Evolutionary conservation across 306 rosid genomes (phyloP), one percentile per base, ranked within the genome.

Genomic region (Myrica gale): DNA sequence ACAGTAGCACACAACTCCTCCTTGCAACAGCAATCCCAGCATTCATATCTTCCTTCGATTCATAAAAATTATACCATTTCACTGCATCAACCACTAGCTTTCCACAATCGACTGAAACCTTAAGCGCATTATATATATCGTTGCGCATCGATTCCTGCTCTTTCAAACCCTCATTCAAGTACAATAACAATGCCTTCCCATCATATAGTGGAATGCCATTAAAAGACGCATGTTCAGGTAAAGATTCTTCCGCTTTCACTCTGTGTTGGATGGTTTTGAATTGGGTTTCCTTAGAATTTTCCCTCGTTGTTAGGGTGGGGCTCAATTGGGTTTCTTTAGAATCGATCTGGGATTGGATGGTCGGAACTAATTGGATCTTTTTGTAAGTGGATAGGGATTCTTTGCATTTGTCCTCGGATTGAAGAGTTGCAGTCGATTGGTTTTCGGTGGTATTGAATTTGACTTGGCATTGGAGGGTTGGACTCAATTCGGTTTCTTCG

Each of bases 51-150:
- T 63, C 72, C 46, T 37, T 4, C 41, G 19, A 16, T 1, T 72
- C 82, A 73, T 39, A n/a, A n/a, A 69, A 77, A 71, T 13, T 60
- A 61, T 76, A 80, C 82, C 80, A 82, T 23, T 43, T 26, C n/a
- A 82, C 42, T 62, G 86, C 86, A 57, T 79, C 84, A 9, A 85
- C 62, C 20, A 80, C 89, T 4, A 85, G 75, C 70, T 58, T 82
- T 52, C 69, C 86, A 13, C 78, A 20, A 21, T 45, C 75, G 15
- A 17, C 52, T 7, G 75, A 63, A n/a, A 13, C 80, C 78, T 74
- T 70, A 9, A 85, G 76, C 9, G 76, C 84, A 52, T 51, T 21
- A 4, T 13, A n/a, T 5, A 82, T 20, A 9, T 56, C 7, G 0
- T 65, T 42, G 21, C 84, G 89, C 20, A 83, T 16, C 53, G 80